These are phyloP conservation scores for Cutaneotrichosporon daszewskae DNA, from an alignment of 1,284 basidiomycete genomes.

Conservation along the genomic window DNA sequence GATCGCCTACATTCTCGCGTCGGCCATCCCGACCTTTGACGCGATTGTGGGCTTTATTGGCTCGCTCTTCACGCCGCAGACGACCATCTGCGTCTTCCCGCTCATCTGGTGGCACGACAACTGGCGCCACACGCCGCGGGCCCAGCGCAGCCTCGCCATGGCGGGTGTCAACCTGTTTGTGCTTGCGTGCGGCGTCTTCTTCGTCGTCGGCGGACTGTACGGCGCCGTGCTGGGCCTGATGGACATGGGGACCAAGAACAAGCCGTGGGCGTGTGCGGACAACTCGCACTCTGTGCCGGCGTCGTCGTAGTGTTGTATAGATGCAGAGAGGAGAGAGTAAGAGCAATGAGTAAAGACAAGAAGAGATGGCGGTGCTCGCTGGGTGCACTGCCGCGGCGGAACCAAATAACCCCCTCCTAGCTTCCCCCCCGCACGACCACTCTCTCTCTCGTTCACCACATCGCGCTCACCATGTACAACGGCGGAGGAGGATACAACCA, in stretches of 20 bases:
- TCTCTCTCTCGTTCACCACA: no score
- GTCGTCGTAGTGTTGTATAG: no score
- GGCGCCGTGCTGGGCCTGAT: conserved; percentile 63
- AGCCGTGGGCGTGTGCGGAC: conserved; percentile 25
- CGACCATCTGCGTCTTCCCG: conserved; percentile 10
- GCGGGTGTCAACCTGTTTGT: conserved; percentile 18
- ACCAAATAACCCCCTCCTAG: no score
- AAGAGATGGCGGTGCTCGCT: no score
- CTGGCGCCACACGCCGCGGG: conserved; percentile 11
- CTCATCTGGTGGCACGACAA: conserved; percentile 14
- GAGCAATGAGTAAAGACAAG: no score
- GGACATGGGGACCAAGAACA: conserved; percentile 5
- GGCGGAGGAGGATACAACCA: conserved; percentile 1
- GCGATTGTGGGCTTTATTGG: conserved; percentile 28
- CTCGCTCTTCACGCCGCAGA: conserved; percentile 16
- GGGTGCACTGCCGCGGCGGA: no score
- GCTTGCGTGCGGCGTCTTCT: conserved; percentile 22
- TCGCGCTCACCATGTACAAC: no score
- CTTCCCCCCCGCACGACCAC: no score
- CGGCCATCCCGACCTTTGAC: conserved; percentile 17
- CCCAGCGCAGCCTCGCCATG: conserved; percentile 16
- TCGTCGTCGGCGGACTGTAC: conserved; percentile 32
- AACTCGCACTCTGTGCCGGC: conserved; percentile 16
- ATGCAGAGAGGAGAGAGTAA: no score
- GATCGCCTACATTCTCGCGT: conserved; percentile 8